Base-by-base conservation (phyloP, 139 green algal genomes). In the Chara braunii region DNA sequence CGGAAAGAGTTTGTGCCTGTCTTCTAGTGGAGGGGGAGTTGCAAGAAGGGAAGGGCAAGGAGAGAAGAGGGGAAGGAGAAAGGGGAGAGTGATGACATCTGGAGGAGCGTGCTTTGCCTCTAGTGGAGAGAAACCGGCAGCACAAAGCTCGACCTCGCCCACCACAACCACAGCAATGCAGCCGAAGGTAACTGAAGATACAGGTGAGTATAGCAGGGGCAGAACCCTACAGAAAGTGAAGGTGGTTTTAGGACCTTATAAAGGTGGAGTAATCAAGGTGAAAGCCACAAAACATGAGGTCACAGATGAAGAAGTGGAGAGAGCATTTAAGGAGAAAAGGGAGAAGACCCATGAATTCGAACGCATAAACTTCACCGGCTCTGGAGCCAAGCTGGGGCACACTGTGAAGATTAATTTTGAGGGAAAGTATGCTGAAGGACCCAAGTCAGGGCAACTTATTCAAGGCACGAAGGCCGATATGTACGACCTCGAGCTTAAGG, bases 351-450 rank as follows among this genome's bases (percentile, higher is more conserved):
- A 72, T 53, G 28, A 45, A 22, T 65, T 77, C n/a, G 60, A 72
- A 60, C 43, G 68, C 33, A 54, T 72, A 59, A 77, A 77, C 68
- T 77, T 77, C 60, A 77, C 68, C 0, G 68, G 68, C 18, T 73
- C 60, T 0, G 68, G 68, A 22, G 68, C 68, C 43, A 64, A 72
- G 35, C 22, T 77, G 24, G 68, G 68, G 14, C 68, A 73, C 44
- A 73, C 60, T 35, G 68, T 74, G 18, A 70, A 54, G 56, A 51
- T 70, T 12, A 58, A 64, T 45, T 77, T 77, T 36, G 59, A 77
- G 68, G 68, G 68, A 51, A 67, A 72, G 59, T 77, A 73, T 29
- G 48, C 60, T 31, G 68, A 77, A 23, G 60, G 60, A 12, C 57
- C 34, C 14, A 66, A 77, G 23, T 48, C 68, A 66, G 67, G 67